Evolutionary conservation across 345 rosid genomes (phyloP), one percentile per base, ranked within the genome.

Genomic region (Gossypium herbaceum): DNA sequence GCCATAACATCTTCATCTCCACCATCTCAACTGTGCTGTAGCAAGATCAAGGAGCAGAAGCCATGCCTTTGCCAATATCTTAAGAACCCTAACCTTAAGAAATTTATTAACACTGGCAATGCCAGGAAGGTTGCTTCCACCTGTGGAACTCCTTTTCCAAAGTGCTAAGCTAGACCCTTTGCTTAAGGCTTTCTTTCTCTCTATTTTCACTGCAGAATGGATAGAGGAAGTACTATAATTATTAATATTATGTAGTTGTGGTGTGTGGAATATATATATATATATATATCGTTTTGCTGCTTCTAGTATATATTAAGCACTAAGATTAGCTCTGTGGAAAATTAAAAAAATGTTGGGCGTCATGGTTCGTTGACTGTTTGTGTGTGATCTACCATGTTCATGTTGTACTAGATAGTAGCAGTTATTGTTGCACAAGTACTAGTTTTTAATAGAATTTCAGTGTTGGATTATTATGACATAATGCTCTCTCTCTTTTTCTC

Each of bases 31-130:
- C 73, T 80, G 56, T 94, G 98, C 80, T 94, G 98, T 81, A 77
- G 72, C 70, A 94, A 85, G 87, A 86, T 94, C 71, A 92, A 81
- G 69, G 89, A 90, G 50, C 98, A 94, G 82, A 84, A 84, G 82
- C 97, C 98, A 68, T 94, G 98, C 55, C 90, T 94, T 64, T 94
- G 97, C 86, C 85, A 86, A 27, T 94, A 92, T 83, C 82, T 92
- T 77, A 84, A 80, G 74, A 90, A 94, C 75, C 98, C 94, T 0
- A 86, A 78, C 59, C 90, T 94, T 59, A 82, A 81, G 82, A 85
- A 85, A 55, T 88, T 90, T 50, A 84, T 92, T 45, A 89, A 87
- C 86, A 83, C 94, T 50, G 94, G 96, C 25, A 94, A 94, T 80
- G 98, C 98, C 62, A 89, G 88, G 85, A 90, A 84, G 68, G 98